A percentile compares a stretch with the other conserved stretches of the same genome.
These are phyloP conservation scores for Thelephora terrestris DNA, from an alignment of 1,284 basidiomycete genomes.

Conservation along the genomic window DNA sequence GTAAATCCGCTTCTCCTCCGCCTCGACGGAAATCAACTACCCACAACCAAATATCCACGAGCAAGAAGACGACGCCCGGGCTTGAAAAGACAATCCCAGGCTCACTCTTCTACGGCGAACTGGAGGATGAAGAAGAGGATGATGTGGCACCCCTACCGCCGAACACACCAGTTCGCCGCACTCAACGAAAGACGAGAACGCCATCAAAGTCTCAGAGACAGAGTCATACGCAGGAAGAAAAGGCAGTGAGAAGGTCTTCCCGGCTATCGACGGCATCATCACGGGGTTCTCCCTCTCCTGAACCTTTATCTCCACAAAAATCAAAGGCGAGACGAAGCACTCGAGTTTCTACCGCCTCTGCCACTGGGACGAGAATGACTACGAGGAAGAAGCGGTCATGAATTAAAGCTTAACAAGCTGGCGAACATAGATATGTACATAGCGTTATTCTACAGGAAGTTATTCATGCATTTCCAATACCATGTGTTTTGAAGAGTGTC, in stretches of 20 bases:
- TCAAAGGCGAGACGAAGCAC: neutral
- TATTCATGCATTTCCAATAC: no score
- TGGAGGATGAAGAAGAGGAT: conserved; percentile 35
- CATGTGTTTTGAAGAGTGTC: neutral
- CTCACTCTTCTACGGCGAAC: conserved; percentile 39
- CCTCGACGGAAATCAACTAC: conserved; percentile 7
- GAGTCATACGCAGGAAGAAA: conserved; percentile 11
- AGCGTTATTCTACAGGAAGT: no score
- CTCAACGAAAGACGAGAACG: conserved; percentile 15
- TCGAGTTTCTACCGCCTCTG: conserved; percentile 1
- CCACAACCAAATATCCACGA: conserved; percentile 4
- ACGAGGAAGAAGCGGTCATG: conserved; percentile 12
- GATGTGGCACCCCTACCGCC: conserved; percentile 41
- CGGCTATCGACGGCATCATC: conserved; percentile 11
- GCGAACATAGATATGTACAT: no score
- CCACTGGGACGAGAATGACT: conserved; percentile 6
- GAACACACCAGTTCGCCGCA: conserved; percentile 21
- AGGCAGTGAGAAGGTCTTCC: conserved; percentile 9
- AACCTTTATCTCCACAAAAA: conserved; percentile 19
- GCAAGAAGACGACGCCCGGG: conserved; percentile 11
- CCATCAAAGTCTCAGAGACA: conserved; percentile 9
- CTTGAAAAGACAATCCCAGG: conserved; percentile 42
- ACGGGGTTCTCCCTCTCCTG: conserved; percentile 19
- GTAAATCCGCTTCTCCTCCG: conserved; percentile 8
- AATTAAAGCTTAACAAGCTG: neutral